Conservation (phyloP, 306 rosid species). For the Trifolium repens region DNA sequence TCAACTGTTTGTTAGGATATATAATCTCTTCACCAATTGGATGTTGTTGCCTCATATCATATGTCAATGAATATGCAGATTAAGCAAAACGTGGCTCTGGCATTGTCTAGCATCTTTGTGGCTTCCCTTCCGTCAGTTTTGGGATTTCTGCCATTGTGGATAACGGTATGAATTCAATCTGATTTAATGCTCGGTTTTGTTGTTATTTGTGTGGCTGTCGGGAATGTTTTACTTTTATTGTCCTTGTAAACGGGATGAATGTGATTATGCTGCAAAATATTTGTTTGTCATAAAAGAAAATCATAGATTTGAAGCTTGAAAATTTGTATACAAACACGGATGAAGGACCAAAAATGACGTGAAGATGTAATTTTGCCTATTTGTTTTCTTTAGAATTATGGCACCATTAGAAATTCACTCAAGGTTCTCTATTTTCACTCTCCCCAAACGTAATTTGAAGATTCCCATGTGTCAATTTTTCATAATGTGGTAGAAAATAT, state of each 20-base stretch:
- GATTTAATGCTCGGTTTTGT: constrained; percentile 27
- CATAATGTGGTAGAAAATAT: background rate
- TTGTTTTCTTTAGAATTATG: constrained; percentile 10
- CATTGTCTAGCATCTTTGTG: constrained; percentile 73
- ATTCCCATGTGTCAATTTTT: background rate
- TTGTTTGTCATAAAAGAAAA: background rate
- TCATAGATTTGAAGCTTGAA: no score
- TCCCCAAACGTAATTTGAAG: background rate
- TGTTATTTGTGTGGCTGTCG: constrained; percentile 12
- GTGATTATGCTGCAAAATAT: constrained; percentile 22
- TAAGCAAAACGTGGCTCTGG: constrained; percentile 91
- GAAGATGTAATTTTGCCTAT: no score
- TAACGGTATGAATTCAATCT: constrained; percentile 71
- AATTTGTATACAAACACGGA: no score
- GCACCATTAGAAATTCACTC: background rate
- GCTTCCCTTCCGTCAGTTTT: constrained; percentile 94
- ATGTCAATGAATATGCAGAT: constrained; percentile 62
- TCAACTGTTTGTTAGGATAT: constrained; percentile 16
- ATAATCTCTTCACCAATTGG: constrained; percentile 27
- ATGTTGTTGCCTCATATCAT: constrained; percentile 35
- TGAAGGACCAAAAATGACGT: no score
- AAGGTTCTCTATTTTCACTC: background rate
- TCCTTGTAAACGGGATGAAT: constrained; percentile 17
- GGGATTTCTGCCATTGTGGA: constrained; percentile 95
- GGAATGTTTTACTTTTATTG: constrained; percentile 23